Base-by-base conservation (phyloP, 2,329 filamentous ascomycete genomes). In the Trichoderma aggressivum region DNA sequence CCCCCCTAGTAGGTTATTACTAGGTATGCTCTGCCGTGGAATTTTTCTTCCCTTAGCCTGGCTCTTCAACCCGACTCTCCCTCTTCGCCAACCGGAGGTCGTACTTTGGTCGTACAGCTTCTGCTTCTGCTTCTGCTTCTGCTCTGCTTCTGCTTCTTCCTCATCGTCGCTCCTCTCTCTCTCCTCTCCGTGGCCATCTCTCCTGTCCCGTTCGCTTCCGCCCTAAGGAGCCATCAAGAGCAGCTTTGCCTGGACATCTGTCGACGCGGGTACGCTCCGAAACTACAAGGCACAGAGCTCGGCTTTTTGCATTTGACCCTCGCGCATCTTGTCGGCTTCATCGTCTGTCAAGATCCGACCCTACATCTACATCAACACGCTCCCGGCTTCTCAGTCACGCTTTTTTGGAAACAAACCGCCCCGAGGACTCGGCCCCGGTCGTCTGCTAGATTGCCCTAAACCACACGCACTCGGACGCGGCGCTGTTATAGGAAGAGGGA, bases 251-350 rank as follows among this genome's bases (percentile, higher is more conserved):
- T 70, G 53, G 39, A 65, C 66, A 53, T 24, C 60, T 71, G 70
- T 72, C 71, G 73, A 64, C 72, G 74, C 70, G 67, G 36, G 34
- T 65, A 32, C 72, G 71, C 69, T 71, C 62, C 58, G 55, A 28
- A 59, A 30, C 55, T 70, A 53, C 1, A 50, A 16, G 24, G 53
- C 55, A 70, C 70, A 56, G 67, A 65, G 65, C 60, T 43, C 58
- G 32, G 50, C 58, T 36, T 55, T 55, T 70, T 16, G 55, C 47
- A 39, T 59, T 43, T 56, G 14, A 10, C 55, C 39, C 30, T 70
- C 66, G 67, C 68, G 61, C 71, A 58, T 60, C 28, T 61, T 34
- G 71, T 47, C 60, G 39, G 60, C 58, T 63, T 60, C 16, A 16
- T 63, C 34, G 50, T 32, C 56, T 58, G 34, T 71, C 53, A 24